Evolutionary conservation across 768 basidiomycete genomes (phyloP).

Genomic region (Xerocomus brunneocitrinus): DNA sequence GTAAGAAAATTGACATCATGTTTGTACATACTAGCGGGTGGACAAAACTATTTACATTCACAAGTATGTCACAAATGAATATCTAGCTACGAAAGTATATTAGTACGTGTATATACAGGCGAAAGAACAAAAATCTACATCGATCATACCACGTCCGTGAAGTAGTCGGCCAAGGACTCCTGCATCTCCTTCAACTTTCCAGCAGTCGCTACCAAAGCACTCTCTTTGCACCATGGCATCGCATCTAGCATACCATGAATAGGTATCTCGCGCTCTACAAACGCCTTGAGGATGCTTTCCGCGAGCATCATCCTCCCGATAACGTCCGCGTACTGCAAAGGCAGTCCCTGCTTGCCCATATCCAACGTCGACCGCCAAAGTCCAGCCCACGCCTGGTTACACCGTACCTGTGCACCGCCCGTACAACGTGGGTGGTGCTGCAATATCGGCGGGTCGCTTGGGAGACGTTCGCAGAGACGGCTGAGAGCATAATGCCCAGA

Average conservation of each 20-base stretch:
- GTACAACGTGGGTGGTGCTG: slow-evolving; percentile 41
- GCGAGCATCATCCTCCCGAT: slow-evolving; percentile 44
- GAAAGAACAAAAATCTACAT: neutral
- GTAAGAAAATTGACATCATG: too few species aligned
- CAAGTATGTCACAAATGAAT: neutral
- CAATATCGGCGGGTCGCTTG: slow-evolving; percentile 38
- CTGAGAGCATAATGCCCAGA: slow-evolving; percentile 50
- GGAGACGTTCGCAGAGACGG: slow-evolving; percentile 42
- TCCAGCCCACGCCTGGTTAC: slow-evolving; percentile 41
- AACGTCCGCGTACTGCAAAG: slow-evolving; percentile 42
- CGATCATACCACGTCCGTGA: slow-evolving; percentile 37
- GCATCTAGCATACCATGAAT: slow-evolving; percentile 38
- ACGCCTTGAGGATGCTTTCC: slow-evolving; percentile 43
- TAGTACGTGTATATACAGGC: neutral
- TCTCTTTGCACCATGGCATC: slow-evolving; percentile 43
- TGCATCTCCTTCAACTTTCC: slow-evolving; percentile 44
- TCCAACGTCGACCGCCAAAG: slow-evolving; percentile 45
- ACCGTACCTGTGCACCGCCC: slow-evolving; percentile 35
- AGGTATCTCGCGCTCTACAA: slow-evolving; percentile 41
- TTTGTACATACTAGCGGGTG: too few species aligned
- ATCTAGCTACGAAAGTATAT: neutral
- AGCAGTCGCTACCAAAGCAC: slow-evolving; percentile 37
- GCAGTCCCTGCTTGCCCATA: slow-evolving; percentile 35
- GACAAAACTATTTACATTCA: neutral
- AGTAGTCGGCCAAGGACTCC: slow-evolving; percentile 44